Base-by-base conservation (phyloP, 177 flowering plant species). In the Telopea speciosissima region DNA sequence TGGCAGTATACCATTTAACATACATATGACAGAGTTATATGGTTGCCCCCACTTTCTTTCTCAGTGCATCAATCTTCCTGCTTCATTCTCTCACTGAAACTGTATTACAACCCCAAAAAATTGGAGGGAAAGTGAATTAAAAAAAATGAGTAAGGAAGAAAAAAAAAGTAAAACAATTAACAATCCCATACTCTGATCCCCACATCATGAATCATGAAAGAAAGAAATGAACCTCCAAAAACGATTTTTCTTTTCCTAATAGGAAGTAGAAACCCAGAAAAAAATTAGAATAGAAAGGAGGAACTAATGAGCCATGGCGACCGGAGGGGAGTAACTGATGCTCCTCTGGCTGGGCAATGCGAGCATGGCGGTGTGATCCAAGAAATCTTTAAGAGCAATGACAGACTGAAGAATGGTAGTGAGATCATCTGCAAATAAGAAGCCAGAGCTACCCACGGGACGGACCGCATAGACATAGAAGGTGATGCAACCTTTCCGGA, bases 301-400 rank as follows among this genome's bases (percentile, higher is more conserved):
- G 19, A 59, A 11, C 73, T 75, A 90, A 63, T 87, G 92, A 78
- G 89, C 90, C 86, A 86, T 84, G 74, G 94, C 88, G 23, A 83
- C 84, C 1, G 85, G 85, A 45, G 84, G 79, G 6, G 82, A 66
- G 73, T 66, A 87, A 52, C 75, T 80, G 64, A 93, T 85, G 78
- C 82, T 86, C 71, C 86, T 84, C 75, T 94, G 98, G 66, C 79
- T 77, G 16, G 97, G 98, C 89, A 88, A 63, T 2, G 98, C 96
- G 44, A 94, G 93, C 98, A 94, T 91, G 5, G 93, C 92, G 13
- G 98, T 94, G 68, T 94, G 98, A 83, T 94, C 98, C 82, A 94
- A 72, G 79, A 94, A 94, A 83, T 94, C 98, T 25, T 86, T 89
- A 3, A 94, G 85, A 31, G 82, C 86, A 62, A 85, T 89, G 60